A percentile compares a stretch with the other conserved stretches of the same genome.
These are phyloP conservation scores for Helianthus tuberosus DNA, from an alignment of 129 eudicot species.

Conservation along the genomic window DNA sequence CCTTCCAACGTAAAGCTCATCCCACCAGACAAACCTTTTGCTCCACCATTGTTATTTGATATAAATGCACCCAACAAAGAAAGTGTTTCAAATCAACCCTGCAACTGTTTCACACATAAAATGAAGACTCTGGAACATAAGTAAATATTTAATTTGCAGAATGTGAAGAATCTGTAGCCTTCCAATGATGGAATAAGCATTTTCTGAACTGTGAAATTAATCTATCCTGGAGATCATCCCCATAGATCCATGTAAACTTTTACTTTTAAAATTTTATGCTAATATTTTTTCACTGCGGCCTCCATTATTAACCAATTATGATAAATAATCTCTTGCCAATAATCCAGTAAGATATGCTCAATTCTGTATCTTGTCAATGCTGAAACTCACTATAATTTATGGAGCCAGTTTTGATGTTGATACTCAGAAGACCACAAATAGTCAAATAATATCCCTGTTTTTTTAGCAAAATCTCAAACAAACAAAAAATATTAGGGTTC, in stretches of 20 bases:
- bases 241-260: slow-evolving; percentile 54
- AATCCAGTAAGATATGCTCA: slow-evolving; percentile 4
- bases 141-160: background rate
- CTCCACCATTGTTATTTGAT: too few species aligned
- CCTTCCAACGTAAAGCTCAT: too few species aligned
- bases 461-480: too few species aligned
- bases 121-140: background rate
- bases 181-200: slow-evolving; percentile 74
- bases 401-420: too few species aligned
- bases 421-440: too few species aligned
- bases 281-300: slow-evolving; percentile 60
- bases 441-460: too few species aligned
- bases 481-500: too few species aligned
- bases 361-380: slow-evolving; percentile 21
- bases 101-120: too few species aligned
- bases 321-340: slow-evolving; percentile 4
- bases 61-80: too few species aligned
- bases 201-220: slow-evolving; percentile 61
- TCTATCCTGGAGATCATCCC: slow-evolving; percentile 65
- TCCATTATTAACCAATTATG: slow-evolving; percentile 51
- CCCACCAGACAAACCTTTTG: too few species aligned
- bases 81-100: too few species aligned
- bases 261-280: slow-evolving; percentile 55
- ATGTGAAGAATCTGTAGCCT: slow-evolving; percentile 61
- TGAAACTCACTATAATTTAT: background rate